A percentile compares a stretch with the other conserved stretches of the same genome.
Conservation (phyloP, 441 rosid genomes). For the Bruguiera hainesii region DNA sequence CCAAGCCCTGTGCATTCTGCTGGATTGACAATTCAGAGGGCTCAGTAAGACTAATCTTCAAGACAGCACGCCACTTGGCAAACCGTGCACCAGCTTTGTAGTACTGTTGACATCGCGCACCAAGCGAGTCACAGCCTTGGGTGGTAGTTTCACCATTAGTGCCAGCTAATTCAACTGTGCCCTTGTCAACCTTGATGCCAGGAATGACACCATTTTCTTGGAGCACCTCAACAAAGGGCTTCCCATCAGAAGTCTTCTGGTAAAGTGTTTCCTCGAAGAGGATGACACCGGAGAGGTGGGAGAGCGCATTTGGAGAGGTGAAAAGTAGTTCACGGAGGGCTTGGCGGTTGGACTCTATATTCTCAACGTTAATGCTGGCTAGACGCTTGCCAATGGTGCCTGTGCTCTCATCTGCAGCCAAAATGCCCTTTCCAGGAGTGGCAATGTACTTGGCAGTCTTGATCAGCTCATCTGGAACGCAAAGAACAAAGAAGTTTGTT, state of each 20-base stretch:
- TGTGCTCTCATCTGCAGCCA: conserved; percentile 97
- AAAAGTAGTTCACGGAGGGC: conserved; percentile 92
- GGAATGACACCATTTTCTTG: conserved; percentile 63
- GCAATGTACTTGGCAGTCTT: conserved; percentile 90
- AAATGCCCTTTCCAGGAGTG: conserved; percentile 87
- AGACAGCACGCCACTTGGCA: conserved; percentile 94
- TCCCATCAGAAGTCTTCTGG: conserved; percentile 72
- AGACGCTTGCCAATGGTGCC: conserved; percentile 97
- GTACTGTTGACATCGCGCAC: conserved; percentile 76
- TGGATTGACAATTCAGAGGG: conserved; percentile 78
- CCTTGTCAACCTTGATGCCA: conserved; percentile 95
- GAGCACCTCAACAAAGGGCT: conserved; percentile 80
- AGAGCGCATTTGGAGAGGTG: conserved; percentile 60
- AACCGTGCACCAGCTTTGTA: conserved; percentile 89
- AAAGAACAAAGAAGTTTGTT: too few relatives aligned
- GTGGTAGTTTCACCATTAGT: conserved; percentile 92
- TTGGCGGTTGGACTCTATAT: conserved; percentile 89
- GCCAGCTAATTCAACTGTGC: conserved; percentile 78
- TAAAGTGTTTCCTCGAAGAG: conserved; percentile 94
- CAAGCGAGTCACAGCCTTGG: conserved; percentile 85
- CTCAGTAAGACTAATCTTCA: conserved; percentile 78
- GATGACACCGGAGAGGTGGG: conserved; percentile 84
- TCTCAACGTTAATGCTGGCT: conserved; percentile 81
- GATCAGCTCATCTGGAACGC: conserved; percentile 70
- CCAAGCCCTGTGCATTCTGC: conserved; percentile 90